Conservation (phyloP, 2,329 filamentous ascomycete species). For the Aspergillus nomiae region DNA sequence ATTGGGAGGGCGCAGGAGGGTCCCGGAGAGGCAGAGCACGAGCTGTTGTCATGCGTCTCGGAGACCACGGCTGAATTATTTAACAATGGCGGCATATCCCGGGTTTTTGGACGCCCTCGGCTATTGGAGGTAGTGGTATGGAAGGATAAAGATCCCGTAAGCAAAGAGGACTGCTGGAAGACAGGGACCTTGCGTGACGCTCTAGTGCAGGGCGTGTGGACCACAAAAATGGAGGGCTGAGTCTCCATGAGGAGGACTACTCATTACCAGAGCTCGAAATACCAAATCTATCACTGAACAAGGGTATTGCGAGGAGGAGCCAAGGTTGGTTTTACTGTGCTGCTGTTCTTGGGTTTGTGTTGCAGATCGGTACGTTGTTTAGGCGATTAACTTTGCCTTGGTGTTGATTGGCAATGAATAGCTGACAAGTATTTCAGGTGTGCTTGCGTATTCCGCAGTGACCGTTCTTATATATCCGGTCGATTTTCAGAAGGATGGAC, state of each 20-base stretch:
- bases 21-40: conserved; percentile 42
- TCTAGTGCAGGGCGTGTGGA: conserved; percentile 26
- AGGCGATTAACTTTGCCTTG: no score
- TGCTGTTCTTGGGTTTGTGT: conserved; percentile 25
- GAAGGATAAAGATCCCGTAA: conserved; percentile 42
- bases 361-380: conserved; percentile 32
- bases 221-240: conserved; percentile 8
- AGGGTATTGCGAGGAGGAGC: conserved; percentile 32
- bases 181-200: conserved; percentile 33
- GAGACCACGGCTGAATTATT: conserved; percentile 50
- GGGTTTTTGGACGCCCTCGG: conserved; percentile 37
- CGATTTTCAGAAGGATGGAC: conserved; percentile 28
- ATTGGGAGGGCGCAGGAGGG: conserved; percentile 51
- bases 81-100: conserved; percentile 43
- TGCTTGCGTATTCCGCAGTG: conserved; percentile 30
- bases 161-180: conserved; percentile 19
- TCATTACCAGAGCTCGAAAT: conserved; percentile 31
- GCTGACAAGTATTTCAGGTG: conserved; percentile 18
- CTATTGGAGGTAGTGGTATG: conserved; percentile 44
- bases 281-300: conserved; percentile 40
- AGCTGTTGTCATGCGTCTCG: conserved; percentile 52
- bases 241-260: conserved; percentile 12
- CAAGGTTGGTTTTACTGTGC: conserved; percentile 33
- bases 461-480: conserved; percentile 32
- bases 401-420: not conserved